A percentile compares a stretch with the other conserved stretches of the same genome.
phyloP scores from a whole-genome alignment of 2,329 filamentous ascomycete genomes.

The Fusarium sp. region DNA sequence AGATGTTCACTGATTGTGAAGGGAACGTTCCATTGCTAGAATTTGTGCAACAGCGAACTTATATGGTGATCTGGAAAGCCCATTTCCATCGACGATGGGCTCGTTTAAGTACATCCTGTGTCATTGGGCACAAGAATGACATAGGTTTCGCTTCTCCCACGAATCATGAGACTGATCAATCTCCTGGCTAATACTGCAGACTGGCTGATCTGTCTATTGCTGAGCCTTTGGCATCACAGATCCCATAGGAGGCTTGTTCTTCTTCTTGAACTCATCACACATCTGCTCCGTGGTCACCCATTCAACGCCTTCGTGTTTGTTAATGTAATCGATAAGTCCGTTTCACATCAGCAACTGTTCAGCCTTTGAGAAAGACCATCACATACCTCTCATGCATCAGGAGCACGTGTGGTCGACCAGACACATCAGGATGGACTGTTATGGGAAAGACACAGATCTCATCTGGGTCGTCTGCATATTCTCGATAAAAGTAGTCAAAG shows the following conservation, averaged over 20 bases:
- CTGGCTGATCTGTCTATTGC: neutral
- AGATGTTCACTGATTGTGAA: neutral
- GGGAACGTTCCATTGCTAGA: neutral
- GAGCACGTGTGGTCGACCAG: slow-evolving; percentile 76
- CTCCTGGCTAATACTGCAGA: neutral
- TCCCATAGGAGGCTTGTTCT: slow-evolving; percentile 66
- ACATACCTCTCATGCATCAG: slow-evolving; percentile 72
- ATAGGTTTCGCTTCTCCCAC: neutral
- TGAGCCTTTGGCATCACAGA: slow-evolving; percentile 53
- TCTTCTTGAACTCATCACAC: slow-evolving; percentile 77
- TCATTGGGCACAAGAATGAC: neutral
- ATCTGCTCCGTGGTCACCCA: slow-evolving; percentile 79
- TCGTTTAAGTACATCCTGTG: neutral
- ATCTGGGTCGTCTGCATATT: slow-evolving; percentile 58
- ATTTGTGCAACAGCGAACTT: neutral
- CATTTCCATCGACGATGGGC: neutral
- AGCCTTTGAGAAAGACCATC: fast-evolving
- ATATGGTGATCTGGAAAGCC: neutral
- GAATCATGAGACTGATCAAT: fast-evolving
- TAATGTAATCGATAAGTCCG: slow-evolving; percentile 72
- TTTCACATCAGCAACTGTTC: neutral
- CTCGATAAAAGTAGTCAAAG: slow-evolving; percentile 79
- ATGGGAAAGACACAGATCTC: slow-evolving; percentile 83
- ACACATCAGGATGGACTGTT: slow-evolving; percentile 80
- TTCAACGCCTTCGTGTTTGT: slow-evolving; percentile 68